These are phyloP conservation scores for Apocynum venetum DNA, from an alignment of 257 asterid genomes.

Conservation along the genomic window DNA sequence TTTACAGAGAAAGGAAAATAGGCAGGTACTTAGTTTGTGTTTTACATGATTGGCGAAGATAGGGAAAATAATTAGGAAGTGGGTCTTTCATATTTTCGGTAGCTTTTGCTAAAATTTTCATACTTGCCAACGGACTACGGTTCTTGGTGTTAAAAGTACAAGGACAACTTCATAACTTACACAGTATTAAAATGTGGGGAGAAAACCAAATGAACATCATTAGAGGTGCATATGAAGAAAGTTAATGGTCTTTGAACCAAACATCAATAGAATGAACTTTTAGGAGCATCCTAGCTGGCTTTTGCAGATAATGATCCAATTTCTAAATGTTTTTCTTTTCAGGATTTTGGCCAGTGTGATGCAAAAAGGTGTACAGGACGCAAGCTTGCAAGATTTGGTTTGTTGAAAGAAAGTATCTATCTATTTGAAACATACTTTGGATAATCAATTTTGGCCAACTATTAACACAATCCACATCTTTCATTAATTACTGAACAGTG, in stretches of 20 bases:
- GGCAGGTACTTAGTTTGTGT: not conserved
- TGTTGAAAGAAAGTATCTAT: conserved; percentile 71
- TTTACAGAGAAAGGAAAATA: not conserved
- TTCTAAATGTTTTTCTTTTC: conserved; percentile 10
- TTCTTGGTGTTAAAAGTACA: not conserved
- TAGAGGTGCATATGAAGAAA: not conserved
- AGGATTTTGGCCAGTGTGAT: conserved; percentile 98
- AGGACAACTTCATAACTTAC: not conserved
- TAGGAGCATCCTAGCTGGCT: not conserved
- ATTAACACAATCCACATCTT: not conserved
- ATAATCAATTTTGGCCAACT: not conserved
- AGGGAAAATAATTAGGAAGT: not conserved
- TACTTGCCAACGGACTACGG: not conserved
- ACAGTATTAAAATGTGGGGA: not conserved
- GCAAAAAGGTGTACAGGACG: conserved; percentile 97
- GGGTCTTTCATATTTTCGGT: not conserved
- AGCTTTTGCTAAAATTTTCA: not conserved
- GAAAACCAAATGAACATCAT: not conserved
- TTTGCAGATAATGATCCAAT: not conserved
- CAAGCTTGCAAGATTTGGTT: conserved; percentile 93
- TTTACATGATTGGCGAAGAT: not conserved
- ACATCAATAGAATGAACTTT: not conserved
- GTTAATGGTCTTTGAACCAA: not conserved
- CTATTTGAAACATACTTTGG: conserved; percentile 11
- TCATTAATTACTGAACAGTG: not conserved